Evolutionary conservation across 805 yeast genomes (phyloP).

Genomic region (Starmerella bombi): DNA sequence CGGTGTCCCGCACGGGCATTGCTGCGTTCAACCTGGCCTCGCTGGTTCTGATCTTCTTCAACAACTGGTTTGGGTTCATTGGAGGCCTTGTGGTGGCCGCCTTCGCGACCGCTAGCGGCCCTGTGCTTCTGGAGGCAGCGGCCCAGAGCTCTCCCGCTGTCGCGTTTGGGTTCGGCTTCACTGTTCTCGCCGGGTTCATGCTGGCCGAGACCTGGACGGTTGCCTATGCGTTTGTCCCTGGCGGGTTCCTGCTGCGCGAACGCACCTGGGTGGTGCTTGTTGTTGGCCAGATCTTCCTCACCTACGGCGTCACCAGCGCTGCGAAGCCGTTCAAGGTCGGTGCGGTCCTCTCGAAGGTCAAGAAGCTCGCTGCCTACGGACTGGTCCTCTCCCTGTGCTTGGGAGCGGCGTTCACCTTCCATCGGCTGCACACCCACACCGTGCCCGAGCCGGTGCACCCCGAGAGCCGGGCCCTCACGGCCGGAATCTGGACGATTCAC

Average conservation of each 20-base stretch:
- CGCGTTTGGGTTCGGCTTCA: slow-evolving; percentile 29
- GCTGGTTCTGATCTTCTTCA: slow-evolving; percentile 35
- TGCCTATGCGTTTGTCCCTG: slow-evolving; percentile 97
- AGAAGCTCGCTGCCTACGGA: slow-evolving; percentile 20
- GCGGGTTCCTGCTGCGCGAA: slow-evolving; percentile 77
- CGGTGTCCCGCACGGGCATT: slow-evolving; percentile 29
- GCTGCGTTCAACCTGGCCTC: slow-evolving; percentile 39
- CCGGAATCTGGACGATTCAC: slow-evolving; percentile 98
- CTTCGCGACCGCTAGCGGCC: slow-evolving; percentile 50
- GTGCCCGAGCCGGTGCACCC: slow-evolving; percentile 60
- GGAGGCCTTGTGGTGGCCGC: slow-evolving; percentile 56
- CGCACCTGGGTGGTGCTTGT: slow-evolving; percentile 66
- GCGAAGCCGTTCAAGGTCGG: slow-evolving; percentile 7
- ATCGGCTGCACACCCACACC: slow-evolving; percentile 39
- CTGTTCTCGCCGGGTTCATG: slow-evolving; percentile 43
- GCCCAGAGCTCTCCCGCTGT: slow-evolving; percentile 43
- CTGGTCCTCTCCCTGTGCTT: slow-evolving; percentile 33
- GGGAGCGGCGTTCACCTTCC: slow-evolving; percentile 40
- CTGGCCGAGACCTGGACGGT: slow-evolving; percentile 92
- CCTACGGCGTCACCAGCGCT: slow-evolving; percentile 37
- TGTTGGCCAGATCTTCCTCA: slow-evolving; percentile 40
- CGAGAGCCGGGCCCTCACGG: slow-evolving; percentile 58
- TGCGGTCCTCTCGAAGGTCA: slow-evolving; percentile 20
- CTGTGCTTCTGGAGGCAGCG: slow-evolving; percentile 46
- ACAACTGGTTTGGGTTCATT: slow-evolving; percentile 58